Conservation (phyloP, 768 basidiomycete species). For the Russula abietina region DNA sequence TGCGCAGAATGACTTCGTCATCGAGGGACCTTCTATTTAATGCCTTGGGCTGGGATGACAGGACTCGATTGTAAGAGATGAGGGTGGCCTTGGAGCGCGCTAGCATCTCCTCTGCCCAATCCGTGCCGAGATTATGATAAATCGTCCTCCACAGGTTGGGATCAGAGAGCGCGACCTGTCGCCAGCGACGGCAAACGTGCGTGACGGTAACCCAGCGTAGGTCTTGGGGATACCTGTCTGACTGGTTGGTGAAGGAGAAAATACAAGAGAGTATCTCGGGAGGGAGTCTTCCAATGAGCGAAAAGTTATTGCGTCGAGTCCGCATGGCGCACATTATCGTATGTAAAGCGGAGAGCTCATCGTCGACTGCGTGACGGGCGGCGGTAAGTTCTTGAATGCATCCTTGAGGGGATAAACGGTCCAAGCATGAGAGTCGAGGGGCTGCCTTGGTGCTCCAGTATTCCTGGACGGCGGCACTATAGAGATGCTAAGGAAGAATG, state of each 20-base stretch:
- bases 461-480: neutral
- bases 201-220: too few relatives aligned
- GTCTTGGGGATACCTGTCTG: too few relatives aligned
- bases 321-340: neutral
- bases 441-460: neutral
- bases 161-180: constrained; percentile 2
- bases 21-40: neutral
- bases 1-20: neutral
- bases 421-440: too few relatives aligned
- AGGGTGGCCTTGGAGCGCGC: neutral
- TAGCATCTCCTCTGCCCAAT: constrained; percentile 5
- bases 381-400: neutral
- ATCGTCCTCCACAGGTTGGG: neutral
- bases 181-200: constrained; percentile 9
- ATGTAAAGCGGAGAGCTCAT: constrained; percentile 1
- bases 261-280: constrained; percentile 6
- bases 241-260: constrained; percentile 1
- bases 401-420: neutral
- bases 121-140: neutral
- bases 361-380: neutral
- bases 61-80: neutral
- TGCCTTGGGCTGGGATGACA: neutral
- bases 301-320: neutral
- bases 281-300: constrained; percentile 7
- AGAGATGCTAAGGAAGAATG: neutral